Evolutionary conservation across 768 basidiomycete species (phyloP), one percentile per base, ranked within the genome.

Genomic region (Rhodocollybia butyracea): DNA sequence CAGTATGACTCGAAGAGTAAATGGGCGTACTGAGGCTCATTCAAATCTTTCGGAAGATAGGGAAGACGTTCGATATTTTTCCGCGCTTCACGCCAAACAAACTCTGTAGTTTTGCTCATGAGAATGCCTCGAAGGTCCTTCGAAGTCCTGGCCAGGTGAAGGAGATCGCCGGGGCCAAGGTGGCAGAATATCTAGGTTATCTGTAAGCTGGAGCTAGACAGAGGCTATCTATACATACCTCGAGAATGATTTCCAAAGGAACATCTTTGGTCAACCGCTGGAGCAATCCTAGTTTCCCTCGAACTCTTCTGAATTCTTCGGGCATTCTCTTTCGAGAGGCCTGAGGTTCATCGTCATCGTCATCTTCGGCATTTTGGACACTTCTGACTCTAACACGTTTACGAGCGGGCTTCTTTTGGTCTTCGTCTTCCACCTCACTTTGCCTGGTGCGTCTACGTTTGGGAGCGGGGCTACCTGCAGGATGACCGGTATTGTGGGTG

Each of bases 1-100:
- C 83, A 85, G 60, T 76, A 73, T 3, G 73, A 74, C 54, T 76
- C 78, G 55, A 80, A 85, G 12, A 69, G 72, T 30, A 85, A 73
- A 59, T 80, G 79, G 5, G 74, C 74, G 67, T 73, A 85, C 30
- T 74, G 69, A 7, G 79, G 76, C 56, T 83, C 81, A 42, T 67
- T 72, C 75, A 83, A 71, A 27, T 70, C 76, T 34, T 70, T 61
- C 6, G 81, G 82, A 46, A 74, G 75, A 41, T 73, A 69, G 1
- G 83, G 83, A 45, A 84, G 61, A 46, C 69, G 72, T 7, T 67
- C 63, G 29, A 82, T 66, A 55, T 75, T 75, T 30, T 62, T 64
- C 19, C 75, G 71, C 30, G 76, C 73, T 22, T 69, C 61, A 59
- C 72, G 76, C 83, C 82, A 85, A 17, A 83, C 71, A 12, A 73